Evolutionary conservation across 2,329 filamentous ascomycete genomes (phyloP), one percentile per base, ranked within the genome.

Genomic region (Dendrostoma leiphaemia): DNA sequence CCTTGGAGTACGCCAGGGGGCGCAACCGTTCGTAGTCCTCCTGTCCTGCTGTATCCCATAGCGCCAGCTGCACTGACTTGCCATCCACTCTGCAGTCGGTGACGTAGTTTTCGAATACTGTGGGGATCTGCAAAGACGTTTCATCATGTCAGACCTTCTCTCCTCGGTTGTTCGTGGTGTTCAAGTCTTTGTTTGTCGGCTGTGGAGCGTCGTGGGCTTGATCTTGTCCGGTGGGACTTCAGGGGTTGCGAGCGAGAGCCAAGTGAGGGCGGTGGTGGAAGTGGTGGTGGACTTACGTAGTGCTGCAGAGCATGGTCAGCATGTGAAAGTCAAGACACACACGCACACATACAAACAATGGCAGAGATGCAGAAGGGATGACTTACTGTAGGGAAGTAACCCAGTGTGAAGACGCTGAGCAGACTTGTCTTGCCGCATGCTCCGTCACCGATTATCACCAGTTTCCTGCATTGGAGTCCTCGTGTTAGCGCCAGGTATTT

Each of bases 41-140:
- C 73, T 99, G 94, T 57, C 94, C 94, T 48, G 94, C 94, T n/a
- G 94, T 99, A 85, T 99, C 94, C 94, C 94, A 99, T 65, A 99
- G 78, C 48, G 94, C 94, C 60, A 99, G 81, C 76, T 99, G 94
- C 35, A 99, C 94, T n/a, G 91, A 96, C 71, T 96, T 96, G 67
- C 94, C 94, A 70, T 99, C 94, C 57, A 99, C 94, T 75, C 93
- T 84, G 74, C 94, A 99, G 75, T 99, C 94, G 64, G 94, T 99
- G 61, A 99, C 94, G 68, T 99, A 99, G 76, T 99, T 99, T 70
- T 99, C 94, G 73, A 99, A 99, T 34, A 99, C 94, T 44, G 94
- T 99, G 1, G 94, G 94, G 48, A 96, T 92, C 87, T 91, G 71
- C 63, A 69, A 59, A 64, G 19, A 32, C 24, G 23, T 7, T 32